phyloP scores from a whole-genome alignment of 257 asterid genomes.

The Gentiana straminea region DNA sequence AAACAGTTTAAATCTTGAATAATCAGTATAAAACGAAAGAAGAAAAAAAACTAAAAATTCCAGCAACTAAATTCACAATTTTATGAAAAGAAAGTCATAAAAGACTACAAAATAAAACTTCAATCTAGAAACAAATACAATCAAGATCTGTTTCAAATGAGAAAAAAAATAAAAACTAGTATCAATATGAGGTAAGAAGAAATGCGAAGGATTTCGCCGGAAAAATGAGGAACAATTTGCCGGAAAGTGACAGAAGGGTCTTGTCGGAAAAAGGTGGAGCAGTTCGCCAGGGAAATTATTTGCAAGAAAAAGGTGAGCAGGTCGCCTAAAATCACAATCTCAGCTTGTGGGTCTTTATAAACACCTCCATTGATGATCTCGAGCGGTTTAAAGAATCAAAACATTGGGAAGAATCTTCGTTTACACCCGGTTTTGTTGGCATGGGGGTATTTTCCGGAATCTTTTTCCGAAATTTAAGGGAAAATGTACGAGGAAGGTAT shows the following conservation, averaged over 20 bases:
- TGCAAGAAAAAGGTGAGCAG: conserved; percentile 12
- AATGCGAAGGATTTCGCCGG: conserved; percentile 45
- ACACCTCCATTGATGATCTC: conserved; percentile 71
- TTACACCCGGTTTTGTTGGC: conserved; percentile 88
- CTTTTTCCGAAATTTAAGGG: conserved; percentile 31
- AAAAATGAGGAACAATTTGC: conserved; percentile 17
- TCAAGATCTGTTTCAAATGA: no score
- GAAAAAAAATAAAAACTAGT: no score
- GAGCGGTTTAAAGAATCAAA: conserved; percentile 59
- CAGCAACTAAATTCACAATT: no score
- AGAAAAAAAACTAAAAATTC: no score
- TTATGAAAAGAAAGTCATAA: no score
- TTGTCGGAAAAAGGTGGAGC: no score
- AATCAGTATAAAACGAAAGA: no score
- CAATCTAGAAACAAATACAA: no score
- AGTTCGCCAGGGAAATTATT: no score
- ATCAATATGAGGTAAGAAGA: conserved; percentile 12
- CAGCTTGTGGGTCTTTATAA: conserved; percentile 75
- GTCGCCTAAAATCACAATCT: conserved; percentile 53
- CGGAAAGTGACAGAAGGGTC: conserved; percentile 1
- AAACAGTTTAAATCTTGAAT: no score
- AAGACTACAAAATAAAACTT: no score
- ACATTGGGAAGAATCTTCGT: conserved; percentile 71
- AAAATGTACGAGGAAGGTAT: conserved; percentile 69
- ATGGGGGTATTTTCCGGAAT: conserved; percentile 83